Conservation (phyloP, 169 alveolate species). For the Eimeria acervulina region DNA sequence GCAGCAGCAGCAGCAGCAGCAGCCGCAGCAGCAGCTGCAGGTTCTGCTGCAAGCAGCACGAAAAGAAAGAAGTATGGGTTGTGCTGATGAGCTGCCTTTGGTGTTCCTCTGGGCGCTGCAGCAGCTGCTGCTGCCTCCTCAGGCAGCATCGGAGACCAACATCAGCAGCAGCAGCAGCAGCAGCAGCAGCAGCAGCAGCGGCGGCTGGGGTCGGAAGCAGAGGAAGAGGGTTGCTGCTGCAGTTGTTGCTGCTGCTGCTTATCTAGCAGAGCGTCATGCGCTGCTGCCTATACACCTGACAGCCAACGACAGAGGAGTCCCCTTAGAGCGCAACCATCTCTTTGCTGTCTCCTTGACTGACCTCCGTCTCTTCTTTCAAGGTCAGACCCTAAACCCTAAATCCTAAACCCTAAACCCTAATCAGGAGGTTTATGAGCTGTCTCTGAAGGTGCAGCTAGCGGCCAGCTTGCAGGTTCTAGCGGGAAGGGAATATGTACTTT, state of each 20-base stretch:
- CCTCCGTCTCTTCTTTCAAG: background rate
- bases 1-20: background rate
- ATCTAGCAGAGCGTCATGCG: background rate
- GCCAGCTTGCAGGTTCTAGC: background rate
- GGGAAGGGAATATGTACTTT: no score
- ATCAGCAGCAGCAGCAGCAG: background rate
- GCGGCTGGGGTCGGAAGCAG: background rate
- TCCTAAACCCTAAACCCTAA: background rate
- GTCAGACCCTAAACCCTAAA: background rate
- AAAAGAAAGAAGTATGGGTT: background rate
- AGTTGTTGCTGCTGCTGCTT: background rate
- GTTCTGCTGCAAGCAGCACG: background rate
- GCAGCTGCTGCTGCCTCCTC: background rate
- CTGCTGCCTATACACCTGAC: no score
- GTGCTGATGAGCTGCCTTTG: background rate
- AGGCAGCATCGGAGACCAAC: background rate
- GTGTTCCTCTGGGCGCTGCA: background rate
- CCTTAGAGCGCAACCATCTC: slow-evolving; percentile 26
- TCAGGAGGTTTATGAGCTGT: background rate
- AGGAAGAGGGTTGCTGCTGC: background rate
- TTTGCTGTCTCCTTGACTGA: slow-evolving; percentile 3
- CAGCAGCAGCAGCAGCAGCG: no score
- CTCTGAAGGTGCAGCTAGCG: background rate
- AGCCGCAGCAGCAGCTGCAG: background rate
- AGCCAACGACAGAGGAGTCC: background rate